Evolutionary conservation across 176 grass and related monocot species (phyloP).

Genomic region (Eragrostis curvula): DNA sequence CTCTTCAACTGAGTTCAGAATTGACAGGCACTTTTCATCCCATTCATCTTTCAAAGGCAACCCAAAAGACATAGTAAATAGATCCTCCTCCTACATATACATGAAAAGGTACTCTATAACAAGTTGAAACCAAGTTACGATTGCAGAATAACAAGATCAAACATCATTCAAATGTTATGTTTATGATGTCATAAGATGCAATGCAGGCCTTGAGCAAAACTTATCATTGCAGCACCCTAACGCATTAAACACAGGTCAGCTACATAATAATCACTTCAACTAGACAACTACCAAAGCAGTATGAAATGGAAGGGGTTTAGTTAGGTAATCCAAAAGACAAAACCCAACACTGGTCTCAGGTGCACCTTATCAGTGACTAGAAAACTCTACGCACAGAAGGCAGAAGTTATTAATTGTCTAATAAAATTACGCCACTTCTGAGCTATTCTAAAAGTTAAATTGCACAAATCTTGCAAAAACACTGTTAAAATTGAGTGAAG

Average conservation of each 20-base stretch:
- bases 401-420: not conserved
- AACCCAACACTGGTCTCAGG: not conserved
- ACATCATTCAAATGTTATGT: slow-evolving; percentile 15
- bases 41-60: slow-evolving; percentile 87
- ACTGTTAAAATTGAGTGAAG: not conserved
- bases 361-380: slow-evolving; percentile 8
- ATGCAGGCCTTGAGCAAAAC: not conserved
- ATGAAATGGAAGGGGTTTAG: not conserved
- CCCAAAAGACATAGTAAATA: slow-evolving; percentile 92
- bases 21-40: slow-evolving; percentile 86
- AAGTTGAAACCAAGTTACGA: slow-evolving; percentile 20
- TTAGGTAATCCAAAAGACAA: not conserved
- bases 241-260: not conserved
- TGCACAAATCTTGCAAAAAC: slow-evolving; percentile 5
- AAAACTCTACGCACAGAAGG: not conserved
- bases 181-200: slow-evolving; percentile 5
- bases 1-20: slow-evolving; percentile 91
- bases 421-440: not conserved
- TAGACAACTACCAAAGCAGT: not conserved
- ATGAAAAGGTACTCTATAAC: slow-evolving; percentile 27
- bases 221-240: slow-evolving; percentile 2
- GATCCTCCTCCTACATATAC: slow-evolving; percentile 82
- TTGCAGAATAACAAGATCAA: slow-evolving; percentile 27
- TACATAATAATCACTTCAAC: not conserved
- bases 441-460: not conserved